Base-by-base conservation (phyloP, 2,329 filamentous ascomycete species). In the Sporothrix protearum region DNA sequence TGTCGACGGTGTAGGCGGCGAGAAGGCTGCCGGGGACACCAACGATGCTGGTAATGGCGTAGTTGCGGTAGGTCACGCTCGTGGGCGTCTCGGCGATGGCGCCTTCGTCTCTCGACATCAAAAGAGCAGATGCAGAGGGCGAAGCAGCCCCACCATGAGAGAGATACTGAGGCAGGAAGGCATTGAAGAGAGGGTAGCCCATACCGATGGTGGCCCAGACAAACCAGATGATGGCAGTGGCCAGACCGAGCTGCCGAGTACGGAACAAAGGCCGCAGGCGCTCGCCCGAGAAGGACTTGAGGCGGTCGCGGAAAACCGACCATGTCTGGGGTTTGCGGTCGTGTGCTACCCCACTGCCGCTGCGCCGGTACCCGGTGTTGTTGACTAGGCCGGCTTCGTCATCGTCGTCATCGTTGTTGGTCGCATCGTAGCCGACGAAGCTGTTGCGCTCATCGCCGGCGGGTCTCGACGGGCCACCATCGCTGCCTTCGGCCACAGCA, bases 161-260 rank as follows among this genome's bases (percentile, higher is more conserved):
- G 72, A 96, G 87, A 77, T 96, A 96, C 76, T 96, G 92, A 0
- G 93, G 93, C n/a, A 97, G 85, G 81, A 96, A 96, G 69, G 92
- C 91, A 80, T 96, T 96, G 86, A 95, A 97, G 1, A 97, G 86
- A 0, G 92, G 93, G 77, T 95, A 96, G 2, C 90, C 92, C 88
- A 96, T 91, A 73, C 93, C 93, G 75, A 96, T 94, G 16, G 88
- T 90, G 0, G 89, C 85, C 93, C 93, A 96, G 78, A 89, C 89
- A 80, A 94, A 92, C 91, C 91, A 94, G 64, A 95, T 83, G 28
- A 89, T 80, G 3, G 75, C 76, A 0, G 87, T 89, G 51, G 86
- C 83, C 69, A 82, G 75, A 68, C 82, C 86, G 8, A 88, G 82
- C 70, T 83, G 85, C 75, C 82, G 85, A 71, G 77, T 85, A 73